Evolutionary conservation across 1,284 basidiomycete genomes (phyloP).

Genomic region (Mycena citricolor): DNA sequence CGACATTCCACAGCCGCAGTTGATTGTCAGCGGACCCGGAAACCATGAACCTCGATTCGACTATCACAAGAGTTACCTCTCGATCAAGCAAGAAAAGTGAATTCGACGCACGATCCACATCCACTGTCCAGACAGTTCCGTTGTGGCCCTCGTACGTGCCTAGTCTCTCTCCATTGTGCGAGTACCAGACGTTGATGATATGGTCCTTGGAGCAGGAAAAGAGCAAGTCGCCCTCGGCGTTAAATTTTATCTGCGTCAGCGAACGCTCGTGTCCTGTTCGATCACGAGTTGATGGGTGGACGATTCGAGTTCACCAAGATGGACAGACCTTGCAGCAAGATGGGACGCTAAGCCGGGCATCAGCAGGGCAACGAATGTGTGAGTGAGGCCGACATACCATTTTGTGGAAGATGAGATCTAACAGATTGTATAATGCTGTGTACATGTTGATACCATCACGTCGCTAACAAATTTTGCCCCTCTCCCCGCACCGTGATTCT

Average conservation of each 20-base stretch:
- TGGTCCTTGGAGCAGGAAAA: conserved; percentile 97
- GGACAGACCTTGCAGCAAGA: conserved; percentile 41
- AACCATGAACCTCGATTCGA: conserved; percentile 82
- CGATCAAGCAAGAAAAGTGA: conserved; percentile 6
- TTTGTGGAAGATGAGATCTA: neutral
- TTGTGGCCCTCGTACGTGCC: conserved; percentile 98
- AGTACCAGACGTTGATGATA: conserved; percentile 95
- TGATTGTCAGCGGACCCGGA: conserved; percentile 91
- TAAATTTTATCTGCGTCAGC: conserved; percentile 96
- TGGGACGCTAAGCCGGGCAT: conserved; percentile 36
- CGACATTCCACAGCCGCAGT: conserved; percentile 89
- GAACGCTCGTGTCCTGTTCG: conserved; percentile 92
- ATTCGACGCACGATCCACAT: conserved; percentile 82
- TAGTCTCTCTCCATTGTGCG: conserved; percentile 97
- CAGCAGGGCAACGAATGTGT: neutral
- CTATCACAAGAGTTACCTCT: conserved; percentile 40
- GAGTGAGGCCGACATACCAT: conserved; percentile 3
- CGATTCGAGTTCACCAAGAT: neutral
- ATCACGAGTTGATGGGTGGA: conserved; percentile 38
- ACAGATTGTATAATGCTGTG: too few relatives aligned
- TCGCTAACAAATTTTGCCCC: conserved; percentile 1
- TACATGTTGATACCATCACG: too few relatives aligned
- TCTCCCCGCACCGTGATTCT: neutral
- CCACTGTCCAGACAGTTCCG: conserved; percentile 95
- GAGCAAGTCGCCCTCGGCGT: conserved; percentile 92